These are phyloP conservation scores for Choiromyces venosus DNA, from an alignment of 495 filamentous ascomycete genomes.

Conservation along the genomic window DNA sequence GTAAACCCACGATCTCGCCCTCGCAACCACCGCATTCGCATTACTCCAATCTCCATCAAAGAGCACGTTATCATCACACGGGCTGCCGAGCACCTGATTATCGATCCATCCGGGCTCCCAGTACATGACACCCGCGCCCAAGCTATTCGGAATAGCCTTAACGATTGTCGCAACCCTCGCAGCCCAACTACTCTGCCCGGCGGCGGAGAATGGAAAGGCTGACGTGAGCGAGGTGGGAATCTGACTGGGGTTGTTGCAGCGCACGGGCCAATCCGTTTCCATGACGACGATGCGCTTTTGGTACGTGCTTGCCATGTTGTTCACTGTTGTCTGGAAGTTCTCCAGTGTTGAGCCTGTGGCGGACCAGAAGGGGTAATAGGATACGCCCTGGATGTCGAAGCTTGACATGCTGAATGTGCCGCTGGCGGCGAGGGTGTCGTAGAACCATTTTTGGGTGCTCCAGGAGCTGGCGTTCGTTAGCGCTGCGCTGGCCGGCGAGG, in stretches of 20 bases:
- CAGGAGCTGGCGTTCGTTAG: constrained; percentile 41
- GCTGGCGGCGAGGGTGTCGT: constrained; percentile 53
- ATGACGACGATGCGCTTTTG: constrained; percentile 58
- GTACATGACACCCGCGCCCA: constrained; percentile 58
- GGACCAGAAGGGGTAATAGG: constrained; percentile 65
- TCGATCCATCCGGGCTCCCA: constrained; percentile 68
- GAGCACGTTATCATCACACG: constrained; percentile 50
- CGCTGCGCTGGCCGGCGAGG: no score
- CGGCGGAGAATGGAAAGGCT: constrained; percentile 55
- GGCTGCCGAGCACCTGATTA: constrained; percentile 57
- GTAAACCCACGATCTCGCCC: constrained; percentile 21
- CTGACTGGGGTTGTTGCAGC: constrained; percentile 51
- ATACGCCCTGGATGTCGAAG: constrained; percentile 65
- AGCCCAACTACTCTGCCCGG: constrained; percentile 57
- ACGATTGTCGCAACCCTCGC: constrained; percentile 53
- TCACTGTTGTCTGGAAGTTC: constrained; percentile 52
- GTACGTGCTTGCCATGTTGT: constrained; percentile 55
- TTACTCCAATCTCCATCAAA: constrained; percentile 39
- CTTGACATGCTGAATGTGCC: constrained; percentile 52
- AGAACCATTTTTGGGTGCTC: constrained; percentile 59
- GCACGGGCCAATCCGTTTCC: constrained; percentile 64
- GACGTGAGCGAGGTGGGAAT: constrained; percentile 55
- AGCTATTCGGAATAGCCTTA: constrained; percentile 46
- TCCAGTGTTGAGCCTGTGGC: constrained; percentile 52
- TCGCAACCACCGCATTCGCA: constrained; percentile 22